Percentiles rank a stretch among this genome's conserved stretches.
Evolutionary conservation across 805 yeast species (phyloP).

Genomic region (Suhomyces vadensis): DNA sequence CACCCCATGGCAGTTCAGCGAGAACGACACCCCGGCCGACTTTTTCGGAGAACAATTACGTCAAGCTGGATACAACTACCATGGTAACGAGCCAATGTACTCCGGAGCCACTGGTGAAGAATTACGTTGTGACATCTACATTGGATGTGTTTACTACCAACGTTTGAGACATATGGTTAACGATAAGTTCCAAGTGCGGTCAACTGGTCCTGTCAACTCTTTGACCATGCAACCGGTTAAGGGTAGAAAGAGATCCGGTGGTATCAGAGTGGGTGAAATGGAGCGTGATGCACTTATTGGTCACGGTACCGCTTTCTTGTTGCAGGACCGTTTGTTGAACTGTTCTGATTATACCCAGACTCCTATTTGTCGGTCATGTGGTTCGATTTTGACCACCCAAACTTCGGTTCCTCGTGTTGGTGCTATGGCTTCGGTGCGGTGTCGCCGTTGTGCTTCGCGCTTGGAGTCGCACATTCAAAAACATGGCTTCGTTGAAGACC

Average conservation of each 20-base stretch:
- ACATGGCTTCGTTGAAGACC: conserved; percentile 56
- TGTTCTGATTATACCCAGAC: conserved; percentile 96
- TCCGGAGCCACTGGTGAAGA: conserved; percentile 99
- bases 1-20: conserved; percentile 94
- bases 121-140: conserved; percentile 90
- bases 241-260: conserved; percentile 98
- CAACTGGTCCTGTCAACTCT: conserved; percentile 97
- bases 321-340: conserved; percentile 92
- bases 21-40: conserved; percentile 94
- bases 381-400: conserved; percentile 87
- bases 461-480: conserved; percentile 55
- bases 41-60: conserved; percentile 91
- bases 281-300: conserved; percentile 99
- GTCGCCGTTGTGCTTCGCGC: conserved; percentile 86
- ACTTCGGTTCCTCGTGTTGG: conserved; percentile 91
- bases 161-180: conserved; percentile 99
- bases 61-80: conserved; percentile 91
- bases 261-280: conserved; percentile 99
- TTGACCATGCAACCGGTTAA: conserved; percentile 99
- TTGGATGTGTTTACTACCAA: conserved; percentile 97
- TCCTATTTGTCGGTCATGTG: conserved; percentile 87
- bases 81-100: conserved; percentile 98
- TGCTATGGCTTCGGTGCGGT: conserved; percentile 69
- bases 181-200: conserved; percentile 98
- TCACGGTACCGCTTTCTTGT: conserved; percentile 92